Conservation (phyloP, 345 rosid species). For the Ceriops tagal region DNA sequence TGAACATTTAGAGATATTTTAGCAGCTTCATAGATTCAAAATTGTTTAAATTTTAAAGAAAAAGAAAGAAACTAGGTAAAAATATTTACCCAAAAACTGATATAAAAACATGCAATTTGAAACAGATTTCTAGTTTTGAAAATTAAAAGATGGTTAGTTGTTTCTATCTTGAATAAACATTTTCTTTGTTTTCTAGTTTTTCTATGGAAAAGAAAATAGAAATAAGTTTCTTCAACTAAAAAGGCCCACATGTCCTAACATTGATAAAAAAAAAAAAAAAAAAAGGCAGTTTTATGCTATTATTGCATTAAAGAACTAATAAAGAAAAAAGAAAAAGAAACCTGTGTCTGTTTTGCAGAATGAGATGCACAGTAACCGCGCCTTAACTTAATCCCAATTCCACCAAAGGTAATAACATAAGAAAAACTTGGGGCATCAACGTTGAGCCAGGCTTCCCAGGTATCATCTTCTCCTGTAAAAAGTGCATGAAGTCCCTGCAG, state of each 20-base stretch:
- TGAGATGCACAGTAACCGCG: slow-evolving; percentile 79
- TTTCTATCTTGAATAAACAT: too few relatives aligned
- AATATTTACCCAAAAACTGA: too few relatives aligned
- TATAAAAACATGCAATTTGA: background rate
- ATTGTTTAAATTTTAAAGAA: too few relatives aligned
- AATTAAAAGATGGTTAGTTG: too few relatives aligned
- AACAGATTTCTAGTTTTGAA: background rate
- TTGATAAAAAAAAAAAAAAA: background rate
- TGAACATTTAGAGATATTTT: too few relatives aligned
- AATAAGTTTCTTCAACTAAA: too few relatives aligned
- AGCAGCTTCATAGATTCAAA: too few relatives aligned
- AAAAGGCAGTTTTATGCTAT: slow-evolving; percentile 2
- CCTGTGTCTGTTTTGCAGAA: slow-evolving; percentile 90
- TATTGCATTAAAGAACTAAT: slow-evolving; percentile 1
- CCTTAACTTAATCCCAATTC: slow-evolving; percentile 79
- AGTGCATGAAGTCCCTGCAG: slow-evolving; percentile 87
- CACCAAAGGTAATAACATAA: slow-evolving; percentile 54
- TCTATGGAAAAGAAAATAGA: too few relatives aligned
- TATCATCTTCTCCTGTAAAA: slow-evolving; percentile 88
- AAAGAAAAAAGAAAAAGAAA: slow-evolving; percentile 17
- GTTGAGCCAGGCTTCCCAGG: slow-evolving; percentile 97
- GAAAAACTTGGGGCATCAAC: slow-evolving; percentile 79
- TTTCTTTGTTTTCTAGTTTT: too few relatives aligned
- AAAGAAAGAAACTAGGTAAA: too few relatives aligned
- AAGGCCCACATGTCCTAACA: too few relatives aligned